Conservation (phyloP, 495 filamentous ascomycete genomes). For the Daldinia concentrica region DNA sequence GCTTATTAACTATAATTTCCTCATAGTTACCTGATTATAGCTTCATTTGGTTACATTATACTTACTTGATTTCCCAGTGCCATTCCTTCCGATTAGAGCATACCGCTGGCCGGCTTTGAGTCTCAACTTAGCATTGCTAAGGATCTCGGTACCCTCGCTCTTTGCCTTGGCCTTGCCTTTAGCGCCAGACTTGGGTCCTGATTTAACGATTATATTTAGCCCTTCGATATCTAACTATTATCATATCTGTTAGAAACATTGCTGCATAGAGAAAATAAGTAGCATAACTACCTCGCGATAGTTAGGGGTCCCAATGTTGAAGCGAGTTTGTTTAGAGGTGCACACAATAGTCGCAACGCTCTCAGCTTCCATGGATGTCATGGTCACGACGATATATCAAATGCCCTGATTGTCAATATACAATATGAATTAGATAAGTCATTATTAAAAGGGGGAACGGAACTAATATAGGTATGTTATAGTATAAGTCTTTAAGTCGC, state of each 20-base stretch:
- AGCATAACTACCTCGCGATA: slow-evolving; percentile 57
- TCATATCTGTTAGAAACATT: slow-evolving; percentile 8
- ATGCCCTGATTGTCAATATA: not conserved
- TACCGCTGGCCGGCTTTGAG: slow-evolving; percentile 76
- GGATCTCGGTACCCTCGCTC: slow-evolving; percentile 69
- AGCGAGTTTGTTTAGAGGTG: slow-evolving; percentile 67
- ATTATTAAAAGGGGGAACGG: not conserved
- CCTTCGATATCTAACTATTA: slow-evolving; percentile 72
- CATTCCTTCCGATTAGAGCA: slow-evolving; percentile 80
- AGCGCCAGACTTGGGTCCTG: slow-evolving; percentile 43
- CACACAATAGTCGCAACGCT: slow-evolving; percentile 60
- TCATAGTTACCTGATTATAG: not conserved
- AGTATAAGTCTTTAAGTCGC: slow-evolving; percentile 1
- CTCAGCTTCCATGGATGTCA: slow-evolving; percentile 60
- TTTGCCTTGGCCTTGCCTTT: slow-evolving; percentile 62
- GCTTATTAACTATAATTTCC: slow-evolving; percentile 4
- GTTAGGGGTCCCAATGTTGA: slow-evolving; percentile 62
- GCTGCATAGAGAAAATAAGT: not conserved
- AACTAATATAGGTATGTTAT: slow-evolving; percentile 10
- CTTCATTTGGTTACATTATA: not conserved
- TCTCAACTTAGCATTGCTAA: slow-evolving; percentile 71
- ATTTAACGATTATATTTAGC: slow-evolving; percentile 68
- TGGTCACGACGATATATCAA: slow-evolving; percentile 22
- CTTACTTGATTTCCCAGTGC: slow-evolving; percentile 82
- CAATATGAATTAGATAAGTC: not conserved